Conservation (phyloP, 257 asterid genomes). For the Striga asiatica region DNA sequence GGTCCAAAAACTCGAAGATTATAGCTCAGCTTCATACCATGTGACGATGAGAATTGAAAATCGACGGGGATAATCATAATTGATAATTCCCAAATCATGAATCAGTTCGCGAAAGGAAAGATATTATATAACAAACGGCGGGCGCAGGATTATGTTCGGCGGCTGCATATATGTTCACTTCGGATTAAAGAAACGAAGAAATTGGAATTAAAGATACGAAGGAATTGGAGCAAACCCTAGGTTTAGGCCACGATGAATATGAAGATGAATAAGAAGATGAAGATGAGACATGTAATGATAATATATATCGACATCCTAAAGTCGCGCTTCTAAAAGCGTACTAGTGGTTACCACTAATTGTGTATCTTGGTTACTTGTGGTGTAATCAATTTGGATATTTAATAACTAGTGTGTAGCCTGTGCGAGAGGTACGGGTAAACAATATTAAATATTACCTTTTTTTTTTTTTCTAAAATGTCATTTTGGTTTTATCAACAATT, state of each 20-base stretch:
- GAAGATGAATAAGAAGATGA: neutral
- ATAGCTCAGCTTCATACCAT: slow-evolving; percentile 29
- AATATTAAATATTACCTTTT: too few species aligned
- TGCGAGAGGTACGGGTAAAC: too few species aligned
- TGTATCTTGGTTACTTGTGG: too few species aligned
- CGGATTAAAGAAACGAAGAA: neutral
- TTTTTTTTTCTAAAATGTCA: too few species aligned
- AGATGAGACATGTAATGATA: too few species aligned
- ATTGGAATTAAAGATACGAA: neutral
- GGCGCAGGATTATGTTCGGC: slow-evolving; percentile 27
- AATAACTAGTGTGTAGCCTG: too few species aligned
- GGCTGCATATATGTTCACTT: slow-evolving; percentile 37
- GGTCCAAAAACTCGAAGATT: slow-evolving; percentile 90
- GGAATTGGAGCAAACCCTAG: slow-evolving; percentile 33
- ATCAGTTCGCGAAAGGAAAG: neutral
- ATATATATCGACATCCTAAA: too few species aligned
- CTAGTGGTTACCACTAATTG: too few species aligned
- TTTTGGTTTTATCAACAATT: too few species aligned
- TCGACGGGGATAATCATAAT: slow-evolving; percentile 39
- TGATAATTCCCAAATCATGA: slow-evolving; percentile 20
- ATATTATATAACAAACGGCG: slow-evolving; percentile 14
- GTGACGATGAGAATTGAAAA: slow-evolving; percentile 40
- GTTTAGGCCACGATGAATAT: too few species aligned
- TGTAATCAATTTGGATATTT: too few species aligned
- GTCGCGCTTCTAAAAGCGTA: too few species aligned